Conservation (phyloP, 768 basidiomycete genomes). For the Tephrocybe sp. region DNA sequence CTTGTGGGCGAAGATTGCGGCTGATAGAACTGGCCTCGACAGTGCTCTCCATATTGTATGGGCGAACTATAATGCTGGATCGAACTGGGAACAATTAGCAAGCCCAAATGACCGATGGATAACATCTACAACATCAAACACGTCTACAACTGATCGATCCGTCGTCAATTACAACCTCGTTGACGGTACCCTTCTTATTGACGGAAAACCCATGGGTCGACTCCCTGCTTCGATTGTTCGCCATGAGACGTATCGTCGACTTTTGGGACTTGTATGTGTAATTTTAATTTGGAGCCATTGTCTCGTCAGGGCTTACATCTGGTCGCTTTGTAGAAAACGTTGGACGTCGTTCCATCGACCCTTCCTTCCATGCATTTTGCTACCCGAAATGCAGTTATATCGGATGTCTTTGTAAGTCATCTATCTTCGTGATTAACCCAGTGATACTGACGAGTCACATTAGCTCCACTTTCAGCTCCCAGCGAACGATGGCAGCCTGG, state of each 20-base stretch:
- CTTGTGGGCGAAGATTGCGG: slow-evolving; percentile 3
- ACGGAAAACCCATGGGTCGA: slow-evolving; percentile 37
- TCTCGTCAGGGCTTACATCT: slow-evolving; percentile 11
- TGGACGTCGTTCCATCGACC: slow-evolving; percentile 8
- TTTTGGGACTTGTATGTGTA: slow-evolving; percentile 35
- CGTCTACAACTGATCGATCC: not conserved
- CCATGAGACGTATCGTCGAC: slow-evolving; percentile 30
- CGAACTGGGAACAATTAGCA: slow-evolving; percentile 20
- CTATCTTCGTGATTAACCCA: not conserved
- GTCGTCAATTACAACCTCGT: slow-evolving; percentile 39
- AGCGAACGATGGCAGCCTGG: slow-evolving; percentile 16
- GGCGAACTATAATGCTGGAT: slow-evolving; percentile 14
- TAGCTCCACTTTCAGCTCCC: slow-evolving; percentile 31
- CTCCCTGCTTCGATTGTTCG: slow-evolving; percentile 31
- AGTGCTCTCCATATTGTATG: slow-evolving; percentile 15
- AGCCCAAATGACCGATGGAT: slow-evolving; percentile 28
- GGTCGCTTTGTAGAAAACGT: slow-evolving; percentile 2
- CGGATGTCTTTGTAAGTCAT: slow-evolving; percentile 16
- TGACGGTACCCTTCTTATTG: slow-evolving; percentile 37
- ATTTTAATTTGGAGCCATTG: not conserved
- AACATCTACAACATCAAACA: slow-evolving; percentile 7
- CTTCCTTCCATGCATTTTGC: slow-evolving; percentile 10
- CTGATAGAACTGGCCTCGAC: slow-evolving; percentile 9
- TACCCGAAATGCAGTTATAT: slow-evolving; percentile 1
- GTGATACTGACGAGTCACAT: not conserved